phyloP scores from a whole-genome alignment of 768 basidiomycete genomes.

The Xerocomellus intermedius region DNA sequence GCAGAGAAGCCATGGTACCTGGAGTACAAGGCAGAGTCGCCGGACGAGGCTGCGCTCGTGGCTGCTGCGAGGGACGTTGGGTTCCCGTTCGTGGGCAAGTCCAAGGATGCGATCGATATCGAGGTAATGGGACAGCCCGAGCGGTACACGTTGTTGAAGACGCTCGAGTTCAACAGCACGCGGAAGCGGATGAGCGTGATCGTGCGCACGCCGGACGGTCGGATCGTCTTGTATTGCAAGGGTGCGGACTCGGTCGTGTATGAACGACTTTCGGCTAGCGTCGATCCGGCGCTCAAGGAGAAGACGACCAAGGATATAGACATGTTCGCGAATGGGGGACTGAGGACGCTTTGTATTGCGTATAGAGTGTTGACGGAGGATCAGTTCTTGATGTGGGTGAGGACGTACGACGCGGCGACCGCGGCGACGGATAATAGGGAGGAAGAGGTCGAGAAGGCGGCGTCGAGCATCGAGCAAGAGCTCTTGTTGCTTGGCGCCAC shows the following conservation, averaged over 20 bases:
- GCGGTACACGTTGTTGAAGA: slow-evolving; percentile 72
- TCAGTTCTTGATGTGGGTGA: slow-evolving; percentile 80
- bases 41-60: slow-evolving; percentile 94
- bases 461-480: slow-evolving; percentile 78
- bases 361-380: slow-evolving; percentile 76
- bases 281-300: slow-evolving; percentile 71
- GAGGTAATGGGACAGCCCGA: slow-evolving; percentile 90
- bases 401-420: slow-evolving; percentile 79
- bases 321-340: slow-evolving; percentile 85
- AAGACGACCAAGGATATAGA: slow-evolving; percentile 88
- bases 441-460: slow-evolving; percentile 88
- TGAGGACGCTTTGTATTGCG: slow-evolving; percentile 89
- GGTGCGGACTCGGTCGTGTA: slow-evolving; percentile 98
- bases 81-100: slow-evolving; percentile 82
- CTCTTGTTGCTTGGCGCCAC: slow-evolving; percentile 90
- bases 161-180: slow-evolving; percentile 92
- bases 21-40: slow-evolving; percentile 95
- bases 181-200: slow-evolving; percentile 96
- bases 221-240: slow-evolving; percentile 85
- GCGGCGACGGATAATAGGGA: slow-evolving; percentile 78
- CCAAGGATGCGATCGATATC: slow-evolving; percentile 77
- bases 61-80: slow-evolving; percentile 90
- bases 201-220: slow-evolving; percentile 80
- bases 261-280: slow-evolving; percentile 72
- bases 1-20: slow-evolving; percentile 57